Evolutionary conservation across 208 protist species (phyloP), one percentile per base, ranked within the genome.

Genomic region (Wallacemonas sp.): DNA sequence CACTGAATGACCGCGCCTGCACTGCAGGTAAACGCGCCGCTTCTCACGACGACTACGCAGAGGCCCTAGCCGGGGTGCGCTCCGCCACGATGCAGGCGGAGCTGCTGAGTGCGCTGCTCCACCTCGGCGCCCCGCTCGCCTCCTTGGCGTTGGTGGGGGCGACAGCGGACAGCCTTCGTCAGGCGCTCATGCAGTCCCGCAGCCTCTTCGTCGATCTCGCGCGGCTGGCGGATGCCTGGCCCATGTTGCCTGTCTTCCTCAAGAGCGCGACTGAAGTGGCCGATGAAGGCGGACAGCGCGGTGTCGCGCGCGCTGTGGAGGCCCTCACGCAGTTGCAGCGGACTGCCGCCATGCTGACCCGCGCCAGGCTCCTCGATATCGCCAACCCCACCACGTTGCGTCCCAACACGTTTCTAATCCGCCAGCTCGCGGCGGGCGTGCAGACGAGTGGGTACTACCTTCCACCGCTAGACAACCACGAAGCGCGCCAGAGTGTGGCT

Each of bases 361-460:
- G 42, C 2, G 42, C 60, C 29, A 71, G 78, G 10, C 44, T 90
- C 27, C 8, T 52, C 5, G 68, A 83, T 60, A 85, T 90, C 24
- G 71, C 80, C 15, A n/a, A 34, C 19, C 60, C 50, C 0, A 37
- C 69, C 6, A 58, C 39, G 9, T 62, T 91, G 45, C 72, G 69
- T 5, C 46, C 53, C 17, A 91, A 91, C 58, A 88, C 73, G 3
- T 91, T 91, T 60, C 59, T 91, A 10, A 79, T 81, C 63, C 61
- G 66, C 12, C 82, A 89, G 52, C 29, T 89, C 58, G 75, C 72
- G 26, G 62, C 71, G 15, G 76, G 74, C 10, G 39, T 76, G 17
- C 67, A 63, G 21, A 66, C 81, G 19, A 53, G 65, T 12, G 71
- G 57, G 50, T 69, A n/a, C 55, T 52, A 68, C 26, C 45, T 68